phyloP scores from a whole-genome alignment of 2,329 filamentous ascomycete species.

The Allantophomopsis cytisporea region DNA sequence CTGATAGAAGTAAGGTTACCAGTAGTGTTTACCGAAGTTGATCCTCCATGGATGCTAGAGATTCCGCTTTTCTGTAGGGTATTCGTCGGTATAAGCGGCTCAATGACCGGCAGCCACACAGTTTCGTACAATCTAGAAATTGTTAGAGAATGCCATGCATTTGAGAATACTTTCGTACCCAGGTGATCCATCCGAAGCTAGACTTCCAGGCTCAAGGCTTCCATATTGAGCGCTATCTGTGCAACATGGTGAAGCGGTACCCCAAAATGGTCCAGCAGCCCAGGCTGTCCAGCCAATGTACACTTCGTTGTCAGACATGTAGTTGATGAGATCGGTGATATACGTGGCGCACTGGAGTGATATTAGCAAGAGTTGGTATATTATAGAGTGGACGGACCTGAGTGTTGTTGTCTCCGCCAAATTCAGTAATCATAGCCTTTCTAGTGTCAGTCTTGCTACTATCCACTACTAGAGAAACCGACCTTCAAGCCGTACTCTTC shows the following conservation, averaged over 20 bases:
- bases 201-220: slow-evolving; percentile 31
- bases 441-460: too few species aligned
- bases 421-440: slow-evolving; percentile 35
- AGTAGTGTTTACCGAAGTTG: neutral
- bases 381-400: slow-evolving; percentile 1
- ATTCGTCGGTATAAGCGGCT: slow-evolving; percentile 25
- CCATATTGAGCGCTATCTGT: slow-evolving; percentile 25
- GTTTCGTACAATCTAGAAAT: slow-evolving; percentile 23
- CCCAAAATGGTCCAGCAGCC: slow-evolving; percentile 36
- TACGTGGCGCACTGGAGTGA: slow-evolving; percentile 19
- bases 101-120: slow-evolving; percentile 28
- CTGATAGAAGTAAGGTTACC: too few species aligned
- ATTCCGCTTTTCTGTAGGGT: slow-evolving; percentile 22
- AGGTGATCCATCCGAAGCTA: slow-evolving; percentile 25
- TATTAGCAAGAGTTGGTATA: too few species aligned
- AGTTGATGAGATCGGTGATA: slow-evolving; percentile 26
- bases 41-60: slow-evolving; percentile 12
- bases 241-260: slow-evolving; percentile 25
- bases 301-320: slow-evolving; percentile 29
- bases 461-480: too few species aligned
- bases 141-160: neutral
- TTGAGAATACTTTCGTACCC: slow-evolving; percentile 8
- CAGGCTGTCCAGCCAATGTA: slow-evolving; percentile 38
- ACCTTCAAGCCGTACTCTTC: slow-evolving; percentile 22
- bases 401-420: slow-evolving; percentile 30